These are phyloP conservation scores for Xylariaceae sp. DNA, from an alignment of 2,329 filamentous ascomycete species.

Conservation along the genomic window DNA sequence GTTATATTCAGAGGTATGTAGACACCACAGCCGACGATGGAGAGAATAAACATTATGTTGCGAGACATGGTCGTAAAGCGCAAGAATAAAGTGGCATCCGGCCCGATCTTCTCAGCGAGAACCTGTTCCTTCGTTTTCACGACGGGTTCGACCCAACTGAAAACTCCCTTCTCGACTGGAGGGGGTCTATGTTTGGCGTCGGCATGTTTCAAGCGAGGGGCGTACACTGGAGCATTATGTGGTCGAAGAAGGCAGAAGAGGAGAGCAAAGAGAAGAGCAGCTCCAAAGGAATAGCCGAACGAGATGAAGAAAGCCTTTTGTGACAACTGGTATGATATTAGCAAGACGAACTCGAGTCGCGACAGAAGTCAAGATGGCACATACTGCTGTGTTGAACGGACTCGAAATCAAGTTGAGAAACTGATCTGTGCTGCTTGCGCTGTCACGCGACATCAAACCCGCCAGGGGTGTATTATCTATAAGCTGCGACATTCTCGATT, in stretches of 20 bases:
- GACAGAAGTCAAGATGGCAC: slow-evolving; percentile 2
- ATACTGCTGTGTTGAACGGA: slow-evolving; percentile 45
- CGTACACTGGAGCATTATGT: slow-evolving; percentile 73
- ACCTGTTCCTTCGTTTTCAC: slow-evolving; percentile 72
- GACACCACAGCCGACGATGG: slow-evolving; percentile 68
- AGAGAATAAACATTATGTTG: slow-evolving; percentile 74
- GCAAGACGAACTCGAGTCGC: neutral
- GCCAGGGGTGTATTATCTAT: too few species aligned
- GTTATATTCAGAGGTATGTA: slow-evolving; percentile 75
- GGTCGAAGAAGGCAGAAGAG: slow-evolving; percentile 83
- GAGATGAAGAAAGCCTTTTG: slow-evolving; percentile 60
- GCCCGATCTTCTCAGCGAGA: slow-evolving; percentile 72
- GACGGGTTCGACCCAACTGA: slow-evolving; percentile 81
- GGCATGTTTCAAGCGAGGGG: slow-evolving; percentile 83
- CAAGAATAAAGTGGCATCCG: slow-evolving; percentile 85
- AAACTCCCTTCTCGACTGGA: slow-evolving; percentile 72
- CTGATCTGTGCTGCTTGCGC: too few species aligned
- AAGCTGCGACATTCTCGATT: too few species aligned
- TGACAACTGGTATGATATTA: slow-evolving; percentile 6
- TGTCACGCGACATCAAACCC: too few species aligned
- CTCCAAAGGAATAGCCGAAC: slow-evolving; percentile 69
- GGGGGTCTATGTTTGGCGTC: slow-evolving; percentile 61
- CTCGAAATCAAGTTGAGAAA: slow-evolving; percentile 45
- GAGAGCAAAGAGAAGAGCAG: slow-evolving; percentile 68
- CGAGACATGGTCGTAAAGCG: slow-evolving; percentile 84